phyloP scores from a whole-genome alignment of 805 yeast species.

The Hanseniaspora guilliermondii region DNA sequence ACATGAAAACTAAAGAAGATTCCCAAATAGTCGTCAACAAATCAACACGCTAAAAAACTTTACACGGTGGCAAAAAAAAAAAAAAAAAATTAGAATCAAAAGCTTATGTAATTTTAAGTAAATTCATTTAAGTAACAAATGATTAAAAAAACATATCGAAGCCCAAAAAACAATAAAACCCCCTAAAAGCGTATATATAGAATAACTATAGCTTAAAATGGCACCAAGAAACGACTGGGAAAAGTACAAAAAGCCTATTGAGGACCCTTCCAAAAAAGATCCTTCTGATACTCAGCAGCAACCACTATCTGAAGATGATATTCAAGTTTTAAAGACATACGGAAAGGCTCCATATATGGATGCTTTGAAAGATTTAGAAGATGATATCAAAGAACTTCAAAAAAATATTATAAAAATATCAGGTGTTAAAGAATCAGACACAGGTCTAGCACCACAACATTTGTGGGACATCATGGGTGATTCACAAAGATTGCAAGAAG shows the following conservation, averaged over 20 bases:
- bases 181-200: background rate
- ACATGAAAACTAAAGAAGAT: background rate
- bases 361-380: constrained; percentile 67
- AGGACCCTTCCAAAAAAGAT: constrained; percentile 39
- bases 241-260: constrained; percentile 81
- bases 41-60: background rate
- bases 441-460: constrained; percentile 95
- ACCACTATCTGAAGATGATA: constrained; percentile 91
- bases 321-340: constrained; percentile 90
- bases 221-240: constrained; percentile 99
- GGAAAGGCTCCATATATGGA: constrained; percentile 95
- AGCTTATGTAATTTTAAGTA: background rate
- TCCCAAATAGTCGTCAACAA: background rate
- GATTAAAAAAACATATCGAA: background rate
- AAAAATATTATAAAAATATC: constrained; percentile 83
- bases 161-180: background rate
- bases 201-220: constrained; percentile 25
- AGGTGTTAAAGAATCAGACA: constrained; percentile 89
- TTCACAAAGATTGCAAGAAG: constrained; percentile 81
- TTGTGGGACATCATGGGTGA: constrained; percentile 97
- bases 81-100: background rate
- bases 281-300: constrained; percentile 50
- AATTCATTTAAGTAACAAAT: too few species aligned
- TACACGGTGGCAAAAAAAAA: constrained; percentile 3
- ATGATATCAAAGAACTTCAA: constrained; percentile 76